Conservation (phyloP, 192 early-diverging fungal species). For the Nowakowskiella sp. region DNA sequence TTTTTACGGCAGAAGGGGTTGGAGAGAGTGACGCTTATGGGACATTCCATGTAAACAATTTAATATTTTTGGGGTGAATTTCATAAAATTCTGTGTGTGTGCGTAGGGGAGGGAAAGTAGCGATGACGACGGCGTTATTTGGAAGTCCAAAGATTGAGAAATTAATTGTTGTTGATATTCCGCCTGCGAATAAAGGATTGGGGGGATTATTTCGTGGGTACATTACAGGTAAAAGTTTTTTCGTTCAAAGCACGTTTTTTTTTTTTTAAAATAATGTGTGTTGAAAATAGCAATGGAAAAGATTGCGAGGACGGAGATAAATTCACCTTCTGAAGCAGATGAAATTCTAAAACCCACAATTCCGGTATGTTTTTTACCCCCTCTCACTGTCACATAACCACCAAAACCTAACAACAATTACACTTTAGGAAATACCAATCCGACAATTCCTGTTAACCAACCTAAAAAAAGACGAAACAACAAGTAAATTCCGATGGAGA, state of each 20-base stretch:
- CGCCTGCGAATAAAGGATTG: constrained; percentile 20
- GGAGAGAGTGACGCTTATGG: constrained; percentile 55
- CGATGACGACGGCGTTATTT: constrained; percentile 33
- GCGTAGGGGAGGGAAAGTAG: constrained; percentile 34
- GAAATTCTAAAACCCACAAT: constrained; percentile 24
- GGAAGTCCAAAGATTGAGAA: constrained; percentile 14
- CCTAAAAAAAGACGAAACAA: constrained; percentile 50
- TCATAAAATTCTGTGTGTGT: background rate
- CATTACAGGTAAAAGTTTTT: background rate
- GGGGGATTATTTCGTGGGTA: too few relatives aligned
- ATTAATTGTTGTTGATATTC: constrained; percentile 40
- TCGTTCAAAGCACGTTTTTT: constrained; percentile 3
- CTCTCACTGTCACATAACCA: background rate
- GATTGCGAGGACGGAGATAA: constrained; percentile 18
- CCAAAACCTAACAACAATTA: background rate
- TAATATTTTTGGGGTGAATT: background rate
- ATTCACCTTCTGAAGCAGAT: constrained; percentile 28
- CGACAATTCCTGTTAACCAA: constrained; percentile 83
- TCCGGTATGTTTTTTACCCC: constrained; percentile 7
- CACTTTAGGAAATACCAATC: constrained; percentile 18
- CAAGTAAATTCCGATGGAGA: constrained; percentile 50
- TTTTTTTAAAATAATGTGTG: constrained; percentile 21
- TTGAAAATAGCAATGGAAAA: constrained; percentile 23
- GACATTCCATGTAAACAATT: constrained; percentile 75
- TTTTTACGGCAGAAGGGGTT: constrained; percentile 59